Conservation (phyloP, 1,284 basidiomycete genomes). For the Mycosarcoma mackinlayi region DNA sequence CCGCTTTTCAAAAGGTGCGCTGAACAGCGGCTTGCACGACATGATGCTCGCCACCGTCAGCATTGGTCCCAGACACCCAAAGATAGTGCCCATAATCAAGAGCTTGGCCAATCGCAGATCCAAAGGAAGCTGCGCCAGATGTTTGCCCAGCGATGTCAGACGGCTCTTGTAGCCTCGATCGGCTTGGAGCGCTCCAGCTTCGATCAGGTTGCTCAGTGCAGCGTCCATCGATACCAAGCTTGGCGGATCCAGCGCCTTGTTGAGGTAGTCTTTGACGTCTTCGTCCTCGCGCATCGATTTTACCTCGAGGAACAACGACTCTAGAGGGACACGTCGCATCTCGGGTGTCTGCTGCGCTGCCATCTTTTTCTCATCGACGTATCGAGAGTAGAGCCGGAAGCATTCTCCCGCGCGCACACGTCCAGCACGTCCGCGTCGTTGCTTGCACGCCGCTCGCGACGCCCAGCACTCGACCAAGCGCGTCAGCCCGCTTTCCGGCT, state of each 20-base stretch:
- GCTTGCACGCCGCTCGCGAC: slow-evolving; percentile 82
- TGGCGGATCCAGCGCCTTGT: slow-evolving; percentile 85
- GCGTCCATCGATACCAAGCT: slow-evolving; percentile 80
- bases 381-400: slow-evolving; percentile 77
- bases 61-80: slow-evolving; percentile 64
- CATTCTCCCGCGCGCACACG: slow-evolving; percentile 73
- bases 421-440: slow-evolving; percentile 89
- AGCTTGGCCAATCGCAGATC: slow-evolving; percentile 91
- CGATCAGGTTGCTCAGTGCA: slow-evolving; percentile 79
- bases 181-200: slow-evolving; percentile 80
- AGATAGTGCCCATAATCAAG: slow-evolving; percentile 64
- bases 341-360: slow-evolving; percentile 79
- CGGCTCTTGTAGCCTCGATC: slow-evolving; percentile 71
- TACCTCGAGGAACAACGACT: slow-evolving; percentile 82
- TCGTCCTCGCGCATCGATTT: slow-evolving; percentile 83
- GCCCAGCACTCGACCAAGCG: slow-evolving; percentile 82
- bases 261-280: slow-evolving; percentile 79
- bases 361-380: slow-evolving; percentile 79
- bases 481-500: slow-evolving; percentile 80
- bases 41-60: slow-evolving; percentile 76
- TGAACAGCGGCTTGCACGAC: slow-evolving; percentile 87
- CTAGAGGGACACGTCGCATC: slow-evolving; percentile 87
- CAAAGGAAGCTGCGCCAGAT: slow-evolving; percentile 83
- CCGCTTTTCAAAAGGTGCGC: slow-evolving; percentile 82
- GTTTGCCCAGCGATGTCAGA: slow-evolving; percentile 83